phyloP scores from a whole-genome alignment of 345 rosid genomes.

The thale cress (Arabidopsis thaliana) region DNA sequence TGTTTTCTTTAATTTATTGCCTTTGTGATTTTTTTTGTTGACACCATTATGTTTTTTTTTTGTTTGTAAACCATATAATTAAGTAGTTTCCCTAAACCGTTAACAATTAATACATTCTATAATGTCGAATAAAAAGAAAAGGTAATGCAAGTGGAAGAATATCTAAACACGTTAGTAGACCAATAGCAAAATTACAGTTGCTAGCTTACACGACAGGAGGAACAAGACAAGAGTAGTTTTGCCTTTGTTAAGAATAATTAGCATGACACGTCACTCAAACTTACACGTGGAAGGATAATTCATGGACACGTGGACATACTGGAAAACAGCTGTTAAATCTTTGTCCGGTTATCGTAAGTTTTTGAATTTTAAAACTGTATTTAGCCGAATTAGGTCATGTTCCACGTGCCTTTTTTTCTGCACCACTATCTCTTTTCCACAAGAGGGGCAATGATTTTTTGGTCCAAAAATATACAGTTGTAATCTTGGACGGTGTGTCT shows the following conservation, averaged over 20 bases:
- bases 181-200: conserved; percentile 24
- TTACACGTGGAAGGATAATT: neutral
- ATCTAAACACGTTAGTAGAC: conserved; percentile 23
- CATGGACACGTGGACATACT: conserved; percentile 16
- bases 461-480: conserved; percentile 20
- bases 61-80: too few species aligned
- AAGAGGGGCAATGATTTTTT: conserved; percentile 34
- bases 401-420: conserved; percentile 44
- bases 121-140: neutral
- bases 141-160: conserved; percentile 35
- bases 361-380: neutral
- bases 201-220: conserved; percentile 28
- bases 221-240: conserved; percentile 38
- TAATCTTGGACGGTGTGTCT: conserved; percentile 40
- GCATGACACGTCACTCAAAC: conserved; percentile 3
- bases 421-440: conserved; percentile 33
- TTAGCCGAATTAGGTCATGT: conserved; percentile 39
- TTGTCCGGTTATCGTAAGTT: conserved; percentile 16
- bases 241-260: conserved; percentile 21
- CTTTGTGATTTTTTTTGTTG: neutral
- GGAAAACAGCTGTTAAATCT: conserved; percentile 37
- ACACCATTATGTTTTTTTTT: neutral
- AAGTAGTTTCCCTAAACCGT: neutral
- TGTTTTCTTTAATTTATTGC: neutral
- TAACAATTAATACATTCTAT: neutral